These are phyloP conservation scores for Solanum sejunctum DNA, from an alignment of 257 asterid genomes.

Conservation along the genomic window DNA sequence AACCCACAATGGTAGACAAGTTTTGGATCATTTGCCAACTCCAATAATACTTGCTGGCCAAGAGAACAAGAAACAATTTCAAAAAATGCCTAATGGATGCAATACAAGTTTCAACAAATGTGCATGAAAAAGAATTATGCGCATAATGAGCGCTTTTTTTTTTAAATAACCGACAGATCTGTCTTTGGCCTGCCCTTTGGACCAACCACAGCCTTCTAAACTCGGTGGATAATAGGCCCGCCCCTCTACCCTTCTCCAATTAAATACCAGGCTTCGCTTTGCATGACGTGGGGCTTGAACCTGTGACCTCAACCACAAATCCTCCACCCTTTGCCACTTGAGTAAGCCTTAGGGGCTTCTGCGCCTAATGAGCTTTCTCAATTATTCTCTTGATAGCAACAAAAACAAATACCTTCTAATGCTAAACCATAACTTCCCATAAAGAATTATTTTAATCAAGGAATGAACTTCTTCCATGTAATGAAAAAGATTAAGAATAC, in stretches of 20 bases:
- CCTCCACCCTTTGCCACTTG: too few relatives aligned
- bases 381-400: background rate
- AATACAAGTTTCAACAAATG: background rate
- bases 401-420: background rate
- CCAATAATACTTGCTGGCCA: conserved; percentile 67
- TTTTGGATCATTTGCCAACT: conserved; percentile 75
- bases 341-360: background rate
- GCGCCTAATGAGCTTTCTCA: background rate
- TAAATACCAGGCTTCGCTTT: too few relatives aligned
- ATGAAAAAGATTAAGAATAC: background rate
- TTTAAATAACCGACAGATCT: too few relatives aligned
- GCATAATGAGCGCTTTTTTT: background rate
- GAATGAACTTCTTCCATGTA: background rate
- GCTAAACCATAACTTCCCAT: background rate
- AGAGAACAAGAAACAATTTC: background rate
- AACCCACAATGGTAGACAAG: conserved; percentile 97
- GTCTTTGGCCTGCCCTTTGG: too few relatives aligned
- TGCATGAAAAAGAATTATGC: background rate
- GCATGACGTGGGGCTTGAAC: too few relatives aligned
- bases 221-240: too few relatives aligned
- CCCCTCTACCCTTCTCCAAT: too few relatives aligned
- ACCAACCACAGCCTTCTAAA: too few relatives aligned
- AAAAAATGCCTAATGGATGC: background rate
- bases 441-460: background rate
- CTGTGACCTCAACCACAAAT: too few relatives aligned